A percentile compares a stretch with the other conserved stretches of the same genome.
Conservation (phyloP, 2,329 filamentous ascomycete species). For the Cryphonectria carpinicola region DNA sequence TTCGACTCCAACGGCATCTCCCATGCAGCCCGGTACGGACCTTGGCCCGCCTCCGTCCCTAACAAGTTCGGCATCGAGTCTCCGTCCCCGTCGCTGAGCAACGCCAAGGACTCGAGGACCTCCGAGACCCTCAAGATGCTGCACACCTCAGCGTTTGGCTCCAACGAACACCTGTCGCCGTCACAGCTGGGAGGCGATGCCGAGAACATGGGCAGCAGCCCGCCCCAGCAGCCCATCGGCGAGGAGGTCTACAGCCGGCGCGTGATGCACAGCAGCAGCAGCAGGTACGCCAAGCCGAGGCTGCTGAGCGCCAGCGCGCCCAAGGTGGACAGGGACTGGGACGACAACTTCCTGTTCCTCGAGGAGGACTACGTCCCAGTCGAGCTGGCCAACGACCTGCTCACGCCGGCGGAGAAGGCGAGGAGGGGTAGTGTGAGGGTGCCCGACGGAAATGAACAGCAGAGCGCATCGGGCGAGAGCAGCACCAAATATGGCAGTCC, state of each 20-base stretch:
- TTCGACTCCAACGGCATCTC: slow-evolving; percentile 97
- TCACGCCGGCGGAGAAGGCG: slow-evolving; percentile 70
- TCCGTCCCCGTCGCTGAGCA: slow-evolving; percentile 73
- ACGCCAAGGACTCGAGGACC: slow-evolving; percentile 62
- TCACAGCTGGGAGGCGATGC: slow-evolving; percentile 38
- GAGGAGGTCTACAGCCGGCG: slow-evolving; percentile 73
- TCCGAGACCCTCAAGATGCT: slow-evolving; percentile 67
- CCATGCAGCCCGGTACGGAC: slow-evolving; percentile 85
- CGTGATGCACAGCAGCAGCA: slow-evolving; percentile 66
- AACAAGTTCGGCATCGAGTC: slow-evolving; percentile 89
- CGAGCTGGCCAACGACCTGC: slow-evolving; percentile 63
- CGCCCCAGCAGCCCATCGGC: slow-evolving; percentile 54
- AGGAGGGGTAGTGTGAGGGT: slow-evolving; percentile 62
- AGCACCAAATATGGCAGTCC: slow-evolving; percentile 64
- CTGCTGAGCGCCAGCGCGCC: slow-evolving; percentile 71
- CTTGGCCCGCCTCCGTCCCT: slow-evolving; percentile 90
- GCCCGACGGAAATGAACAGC: slow-evolving; percentile 42
- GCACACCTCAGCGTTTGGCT: slow-evolving; percentile 70
- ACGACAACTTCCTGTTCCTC: slow-evolving; percentile 70
- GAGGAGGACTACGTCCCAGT: slow-evolving; percentile 89
- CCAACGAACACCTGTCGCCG: slow-evolving; percentile 57
- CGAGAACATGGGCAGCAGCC: slow-evolving; percentile 48
- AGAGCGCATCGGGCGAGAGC: slow-evolving; percentile 46
- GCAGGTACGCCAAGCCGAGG: slow-evolving; percentile 67
- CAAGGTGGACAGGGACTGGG: slow-evolving; percentile 67